phyloP scores from a whole-genome alignment of 768 basidiomycete species.

The Pholiota molesta region DNA sequence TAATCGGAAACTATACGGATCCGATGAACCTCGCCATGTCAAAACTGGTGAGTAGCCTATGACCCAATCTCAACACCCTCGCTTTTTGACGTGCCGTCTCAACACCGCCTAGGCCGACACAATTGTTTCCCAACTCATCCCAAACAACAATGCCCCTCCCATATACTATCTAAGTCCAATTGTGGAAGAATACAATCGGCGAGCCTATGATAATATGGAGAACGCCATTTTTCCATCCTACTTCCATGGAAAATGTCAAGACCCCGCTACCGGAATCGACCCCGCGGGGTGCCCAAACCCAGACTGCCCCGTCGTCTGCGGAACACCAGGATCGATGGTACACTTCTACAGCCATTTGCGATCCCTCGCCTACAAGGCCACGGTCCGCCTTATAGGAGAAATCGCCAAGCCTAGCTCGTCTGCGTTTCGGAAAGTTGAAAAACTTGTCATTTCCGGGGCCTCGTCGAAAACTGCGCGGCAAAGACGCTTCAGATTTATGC shows the following conservation, averaged over 20 bases:
- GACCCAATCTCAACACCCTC: not conserved
- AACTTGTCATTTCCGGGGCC: slow-evolving; percentile 36
- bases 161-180: slow-evolving; percentile 49
- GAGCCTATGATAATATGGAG: slow-evolving; percentile 47
- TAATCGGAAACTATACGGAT: slow-evolving; percentile 49
- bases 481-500: slow-evolving; percentile 13
- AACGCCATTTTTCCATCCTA: slow-evolving; percentile 65
- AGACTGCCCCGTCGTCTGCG: slow-evolving; percentile 77
- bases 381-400: slow-evolving; percentile 33
- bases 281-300: slow-evolving; percentile 79
- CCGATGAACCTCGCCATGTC: slow-evolving; percentile 42
- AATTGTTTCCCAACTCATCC: slow-evolving; percentile 19
- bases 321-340: slow-evolving; percentile 79
- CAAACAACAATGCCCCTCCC: slow-evolving; percentile 13
- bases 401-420: slow-evolving; percentile 40
- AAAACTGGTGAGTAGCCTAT: slow-evolving; percentile 41
- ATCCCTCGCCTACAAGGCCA: slow-evolving; percentile 51
- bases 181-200: slow-evolving; percentile 44
- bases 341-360: slow-evolving; percentile 61
- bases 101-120: slow-evolving; percentile 21
- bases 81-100: not conserved
- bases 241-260: slow-evolving; percentile 79
- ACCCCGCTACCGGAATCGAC: slow-evolving; percentile 46
- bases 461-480: slow-evolving; percentile 9
- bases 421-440: slow-evolving; percentile 46